Percentiles rank a stretch among this genome's conserved stretches.
phyloP scores from a whole-genome alignment of 169 alveolate genomes.

The Perkinsus marinus region DNA sequence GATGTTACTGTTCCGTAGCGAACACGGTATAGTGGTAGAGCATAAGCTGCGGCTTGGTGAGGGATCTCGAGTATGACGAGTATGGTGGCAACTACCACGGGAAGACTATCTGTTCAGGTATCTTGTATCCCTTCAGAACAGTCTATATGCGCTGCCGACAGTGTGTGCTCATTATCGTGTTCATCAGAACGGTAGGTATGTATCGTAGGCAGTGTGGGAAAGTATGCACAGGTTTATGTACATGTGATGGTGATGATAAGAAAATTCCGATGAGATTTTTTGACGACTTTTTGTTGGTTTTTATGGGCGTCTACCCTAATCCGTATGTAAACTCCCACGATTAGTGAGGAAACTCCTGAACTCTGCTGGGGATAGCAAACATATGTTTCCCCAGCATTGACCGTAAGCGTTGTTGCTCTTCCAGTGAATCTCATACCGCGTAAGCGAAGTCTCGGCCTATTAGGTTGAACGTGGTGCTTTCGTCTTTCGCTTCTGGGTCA shows the following conservation, averaged over 20 bases:
- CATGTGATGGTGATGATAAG: too few relatives aligned
- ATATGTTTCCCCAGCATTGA: too few relatives aligned
- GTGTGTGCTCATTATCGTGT: background rate
- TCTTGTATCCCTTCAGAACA: background rate
- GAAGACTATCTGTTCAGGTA: background rate
- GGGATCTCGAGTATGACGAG: background rate
- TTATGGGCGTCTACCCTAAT: too few relatives aligned
- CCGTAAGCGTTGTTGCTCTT: too few relatives aligned
- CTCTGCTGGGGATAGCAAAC: too few relatives aligned
- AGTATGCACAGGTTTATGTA: too few relatives aligned
- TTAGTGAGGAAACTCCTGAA: too few relatives aligned
- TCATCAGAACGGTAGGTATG: background rate
- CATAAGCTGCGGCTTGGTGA: background rate
- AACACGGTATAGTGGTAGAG: background rate
- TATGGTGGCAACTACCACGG: background rate
- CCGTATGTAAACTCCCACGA: too few relatives aligned
- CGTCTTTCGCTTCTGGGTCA: background rate
- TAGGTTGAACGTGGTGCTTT: background rate
- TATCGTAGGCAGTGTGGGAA: background rate
- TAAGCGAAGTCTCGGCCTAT: background rate
- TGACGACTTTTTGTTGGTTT: too few relatives aligned
- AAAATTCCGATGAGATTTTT: too few relatives aligned
- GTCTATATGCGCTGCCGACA: background rate
- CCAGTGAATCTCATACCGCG: too few relatives aligned
- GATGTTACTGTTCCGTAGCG: background rate